Conservation (phyloP, 2,329 filamentous ascomycete genomes). For the Xylariaceae sp. region DNA sequence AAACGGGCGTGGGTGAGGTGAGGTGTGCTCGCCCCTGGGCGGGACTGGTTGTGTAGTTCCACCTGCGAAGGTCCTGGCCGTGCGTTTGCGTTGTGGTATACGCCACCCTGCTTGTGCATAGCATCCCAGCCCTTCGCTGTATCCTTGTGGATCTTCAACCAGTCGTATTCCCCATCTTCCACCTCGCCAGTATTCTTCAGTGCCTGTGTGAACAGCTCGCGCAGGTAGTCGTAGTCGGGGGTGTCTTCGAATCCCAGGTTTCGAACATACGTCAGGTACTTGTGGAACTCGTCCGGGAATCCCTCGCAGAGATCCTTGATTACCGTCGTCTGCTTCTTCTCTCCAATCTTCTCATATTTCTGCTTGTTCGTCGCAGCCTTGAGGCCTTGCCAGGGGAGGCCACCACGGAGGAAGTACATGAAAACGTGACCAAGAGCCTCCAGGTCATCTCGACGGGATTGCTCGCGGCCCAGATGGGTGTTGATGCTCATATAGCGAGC, state of each 20-base stretch:
- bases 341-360: constrained; percentile 99
- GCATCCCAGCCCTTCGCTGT: constrained; percentile 86
- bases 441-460: constrained; percentile 91
- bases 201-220: constrained; percentile 92
- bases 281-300: constrained; percentile 95
- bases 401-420: constrained; percentile 69
- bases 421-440: constrained; percentile 78
- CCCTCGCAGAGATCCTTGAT: constrained; percentile 97
- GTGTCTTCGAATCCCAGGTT: constrained; percentile 98
- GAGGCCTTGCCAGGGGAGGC: constrained; percentile 66
- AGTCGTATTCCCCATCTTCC: constrained; percentile 98
- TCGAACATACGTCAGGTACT: constrained; percentile 94
- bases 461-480: constrained; percentile 92
- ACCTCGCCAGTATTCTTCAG: constrained; percentile 91
- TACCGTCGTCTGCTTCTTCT: constrained; percentile 97
- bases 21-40: constrained; percentile 59
- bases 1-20: constrained; percentile 79
- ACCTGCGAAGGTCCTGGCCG: constrained; percentile 77
- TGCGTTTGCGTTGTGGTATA: constrained; percentile 70
- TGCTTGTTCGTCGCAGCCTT: constrained; percentile 81
- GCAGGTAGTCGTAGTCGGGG: constrained; percentile 95
- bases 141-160: constrained; percentile 91
- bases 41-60: constrained; percentile 72
- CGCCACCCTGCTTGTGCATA: constrained; percentile 58
- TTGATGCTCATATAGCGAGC: constrained; percentile 99